Evolutionary conservation across 257 asterid species (phyloP), one percentile per base, ranked within the genome.

Genomic region (Nicotiana tabacum): DNA sequence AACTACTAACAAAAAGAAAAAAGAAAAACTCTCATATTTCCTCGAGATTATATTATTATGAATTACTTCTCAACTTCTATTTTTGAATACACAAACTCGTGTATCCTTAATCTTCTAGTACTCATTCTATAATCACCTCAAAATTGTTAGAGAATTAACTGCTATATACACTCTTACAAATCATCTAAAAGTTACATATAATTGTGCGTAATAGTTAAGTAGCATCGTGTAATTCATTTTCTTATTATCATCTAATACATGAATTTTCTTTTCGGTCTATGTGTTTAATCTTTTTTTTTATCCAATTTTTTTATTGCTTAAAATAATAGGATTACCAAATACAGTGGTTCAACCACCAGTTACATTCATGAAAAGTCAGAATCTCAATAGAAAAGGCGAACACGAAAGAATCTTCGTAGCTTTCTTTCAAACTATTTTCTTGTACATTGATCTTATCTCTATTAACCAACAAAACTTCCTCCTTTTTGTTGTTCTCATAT

Each of bases 351-450:
- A 86, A 84, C 92, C 87, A 90, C 87, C 90, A 83, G 48, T 65
- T 81, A 35, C 83, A 65, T n/a, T 72, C 84, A 78, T 27, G 67
- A 72, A 84, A 87, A 86, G 76, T 86, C 85, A 84, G 88, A 92
- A 88, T 86, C 89, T 68, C 43, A 65, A 58, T 32, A 2, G 65
- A 66, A 88, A 86, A 83, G 83, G 74, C 66, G 9, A 65, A 87
- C 88, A 88, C 77, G 85, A 33, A 77, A 88, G 91, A 81, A 88
- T 85, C 87, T 89, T 87, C 88, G 74, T 82, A 87, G 43, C 91
- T 82, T 90, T 83, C 66, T 46, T 77, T 61, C 80, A 48, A 4
- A 30, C 56, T 18, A 74, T 21, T 89, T 84, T 83, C 91, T 87
- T 89, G 88, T 87, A 58, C 83, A 83, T 76, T 83, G 77, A 82